A percentile compares a stretch with the other conserved stretches of the same genome.
These are phyloP conservation scores for Ogataea kodamae DNA, from an alignment of 805 yeast species.

Conservation along the genomic window DNA sequence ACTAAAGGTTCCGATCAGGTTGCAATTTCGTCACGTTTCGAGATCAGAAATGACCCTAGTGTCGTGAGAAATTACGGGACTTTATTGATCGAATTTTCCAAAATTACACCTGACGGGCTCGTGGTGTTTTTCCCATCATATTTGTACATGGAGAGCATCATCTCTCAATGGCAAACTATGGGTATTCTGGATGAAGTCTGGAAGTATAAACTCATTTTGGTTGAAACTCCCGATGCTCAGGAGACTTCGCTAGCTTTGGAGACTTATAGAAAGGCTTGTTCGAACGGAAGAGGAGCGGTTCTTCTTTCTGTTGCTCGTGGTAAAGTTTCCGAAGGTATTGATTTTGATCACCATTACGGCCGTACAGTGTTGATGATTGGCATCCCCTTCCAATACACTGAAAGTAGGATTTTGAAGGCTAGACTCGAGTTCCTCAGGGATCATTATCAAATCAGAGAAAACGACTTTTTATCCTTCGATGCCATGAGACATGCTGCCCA, in stretches of 20 bases:
- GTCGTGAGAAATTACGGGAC: constrained; percentile 97
- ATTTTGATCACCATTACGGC: constrained; percentile 98
- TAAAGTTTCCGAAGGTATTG: constrained; percentile 97
- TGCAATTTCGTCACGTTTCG: constrained; percentile 92
- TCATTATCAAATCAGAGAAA: constrained; percentile 87
- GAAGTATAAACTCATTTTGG: constrained; percentile 92
- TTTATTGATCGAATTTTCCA: constrained; percentile 84
- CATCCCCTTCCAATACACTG: constrained; percentile 98
- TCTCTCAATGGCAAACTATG: constrained; percentile 98
- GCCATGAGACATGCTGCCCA: constrained; percentile 99
- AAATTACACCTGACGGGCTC: constrained; percentile 96
- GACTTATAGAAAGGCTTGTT: constrained; percentile 93
- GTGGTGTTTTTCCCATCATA: constrained; percentile 98
- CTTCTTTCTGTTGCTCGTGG: constrained; percentile 97
- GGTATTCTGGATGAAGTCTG: constrained; percentile 97
- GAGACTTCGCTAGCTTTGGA: constrained; percentile 95
- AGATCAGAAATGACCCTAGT: constrained; percentile 95
- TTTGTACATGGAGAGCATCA: constrained; percentile 95
- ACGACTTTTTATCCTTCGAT: constrained; percentile 93
- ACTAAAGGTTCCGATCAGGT: constrained; percentile 99
- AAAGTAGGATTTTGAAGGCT: constrained; percentile 92
- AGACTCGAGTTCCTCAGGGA: constrained; percentile 90
- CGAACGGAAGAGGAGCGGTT: constrained; percentile 97
- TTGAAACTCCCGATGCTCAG: constrained; percentile 98
- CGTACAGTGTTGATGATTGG: constrained; percentile 98